phyloP scores from a whole-genome alignment of 768 basidiomycete species.

The Leucogyrophana mollusca region DNA sequence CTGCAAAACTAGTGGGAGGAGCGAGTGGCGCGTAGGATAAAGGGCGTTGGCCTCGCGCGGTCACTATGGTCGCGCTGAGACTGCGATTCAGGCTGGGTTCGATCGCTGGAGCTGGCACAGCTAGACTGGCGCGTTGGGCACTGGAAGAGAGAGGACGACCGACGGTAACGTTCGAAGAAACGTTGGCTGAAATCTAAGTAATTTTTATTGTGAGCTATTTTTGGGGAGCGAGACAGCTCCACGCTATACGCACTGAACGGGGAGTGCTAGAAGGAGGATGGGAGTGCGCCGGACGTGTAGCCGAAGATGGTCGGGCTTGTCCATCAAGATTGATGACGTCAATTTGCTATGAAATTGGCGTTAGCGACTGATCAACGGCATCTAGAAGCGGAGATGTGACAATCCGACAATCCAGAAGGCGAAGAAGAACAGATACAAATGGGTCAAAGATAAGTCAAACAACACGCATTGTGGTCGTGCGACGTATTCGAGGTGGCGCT shows the following conservation, averaged over 20 bases:
- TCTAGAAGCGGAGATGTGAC: constrained; percentile 3
- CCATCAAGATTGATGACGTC: constrained; percentile 9
- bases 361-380: constrained; percentile 7
- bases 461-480: not conserved
- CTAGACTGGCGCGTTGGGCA: not conserved
- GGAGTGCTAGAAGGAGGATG: constrained; percentile 7
- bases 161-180: not conserved
- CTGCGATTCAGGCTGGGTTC: constrained; percentile 7
- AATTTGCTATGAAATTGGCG: constrained; percentile 26
- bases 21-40: constrained; percentile 8
- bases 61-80: constrained; percentile 4
- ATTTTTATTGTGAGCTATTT: constrained; percentile 13
- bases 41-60: constrained; percentile 9
- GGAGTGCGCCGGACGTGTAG: not conserved
- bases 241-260: constrained; percentile 18
- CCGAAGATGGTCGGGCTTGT: constrained; percentile 8
- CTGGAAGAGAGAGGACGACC: constrained; percentile 4
- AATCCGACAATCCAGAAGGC: not conserved
- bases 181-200: constrained; percentile 8
- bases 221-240: no score
- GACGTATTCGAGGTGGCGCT: constrained; percentile 10
- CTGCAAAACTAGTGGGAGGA: constrained; percentile 21
- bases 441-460: no score
- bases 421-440: not conserved
- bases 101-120: not conserved